phyloP scores from a whole-genome alignment of 371 early-diverging fungal genomes.

The Modicella reniformis region DNA sequence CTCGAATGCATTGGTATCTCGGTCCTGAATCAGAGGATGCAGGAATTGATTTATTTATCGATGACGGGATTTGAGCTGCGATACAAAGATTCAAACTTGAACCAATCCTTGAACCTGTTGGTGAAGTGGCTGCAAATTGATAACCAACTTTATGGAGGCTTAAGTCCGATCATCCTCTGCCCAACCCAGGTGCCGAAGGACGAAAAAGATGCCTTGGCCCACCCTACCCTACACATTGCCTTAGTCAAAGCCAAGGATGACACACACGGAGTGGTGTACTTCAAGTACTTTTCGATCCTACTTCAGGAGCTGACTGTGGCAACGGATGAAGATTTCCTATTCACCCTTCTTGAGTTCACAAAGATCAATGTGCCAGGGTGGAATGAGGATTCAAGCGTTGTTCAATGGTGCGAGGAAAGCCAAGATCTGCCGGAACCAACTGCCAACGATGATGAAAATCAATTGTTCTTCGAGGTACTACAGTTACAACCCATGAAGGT shows the following conservation, averaged over 20 bases:
- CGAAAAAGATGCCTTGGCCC: conserved; percentile 64
- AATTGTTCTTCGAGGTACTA: conserved; percentile 93
- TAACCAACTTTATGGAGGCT: conserved; percentile 87
- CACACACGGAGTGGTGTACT: conserved; percentile 88
- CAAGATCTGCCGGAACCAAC: conserved; percentile 80
- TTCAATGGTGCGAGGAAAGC: conserved; percentile 61
- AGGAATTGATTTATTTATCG: conserved; percentile 89
- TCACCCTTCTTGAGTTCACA: conserved; percentile 85
- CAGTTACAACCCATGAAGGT: conserved; percentile 94
- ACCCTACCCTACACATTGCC: conserved; percentile 73
- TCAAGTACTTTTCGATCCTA: conserved; percentile 89
- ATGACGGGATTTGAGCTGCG: conserved; percentile 78
- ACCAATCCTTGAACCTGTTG: conserved; percentile 77
- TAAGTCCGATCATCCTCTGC: conserved; percentile 89
- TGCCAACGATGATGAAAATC: conserved; percentile 69
- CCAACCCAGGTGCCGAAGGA: conserved; percentile 85
- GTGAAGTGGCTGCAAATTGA: conserved; percentile 95
- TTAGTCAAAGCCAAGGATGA: conserved; percentile 83
- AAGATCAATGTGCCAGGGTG: conserved; percentile 77
- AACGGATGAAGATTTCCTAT: conserved; percentile 90
- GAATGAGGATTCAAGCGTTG: conserved; percentile 53
- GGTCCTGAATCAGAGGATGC: conserved; percentile 73
- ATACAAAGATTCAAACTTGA: conserved; percentile 79
- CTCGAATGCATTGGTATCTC: conserved; percentile 93
- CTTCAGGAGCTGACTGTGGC: conserved; percentile 93